Base-by-base conservation (phyloP, 257 asterid species). In the Mentha longifolia region DNA sequence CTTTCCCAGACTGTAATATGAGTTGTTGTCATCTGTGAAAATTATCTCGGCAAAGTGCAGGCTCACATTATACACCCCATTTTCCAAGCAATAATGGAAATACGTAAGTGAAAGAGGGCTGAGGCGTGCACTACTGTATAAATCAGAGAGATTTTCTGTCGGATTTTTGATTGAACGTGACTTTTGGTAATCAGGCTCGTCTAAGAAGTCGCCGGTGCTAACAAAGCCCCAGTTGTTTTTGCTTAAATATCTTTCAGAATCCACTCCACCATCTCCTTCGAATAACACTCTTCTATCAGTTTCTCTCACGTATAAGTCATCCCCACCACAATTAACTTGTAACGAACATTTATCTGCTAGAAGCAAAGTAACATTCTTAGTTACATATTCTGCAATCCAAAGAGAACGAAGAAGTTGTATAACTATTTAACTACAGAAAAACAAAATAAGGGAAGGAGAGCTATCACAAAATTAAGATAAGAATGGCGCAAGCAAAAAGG, bases 141-240 rank as follows among this genome's bases (percentile, higher is more conserved):
- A 61, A n/a, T 81, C 92, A 15, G 96, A 73, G 61, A 87, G 80
- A 65, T 81, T 74, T 61, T 75, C 3, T 5, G 83, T 74, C 12
- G 79, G 28, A 50, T 70, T 59, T 58, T 49, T 81, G 76, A 79
- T 58, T 33, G 72, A 60, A 72, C 96, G 88, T 13, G 87, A 80
- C 72, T 84, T 80, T 70, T 85, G 92, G 77, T 78, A 75, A 54
- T 45, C 74, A 54, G 77, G 70, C 73, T 84, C 96, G 61, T 92
- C 96, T 87, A 92, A 71, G 85, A 92, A 92, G 83, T 90, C 96
- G 9, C 98, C 95, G 3, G 92, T 84, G 82, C 98, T 92, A 61
- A 88, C 85, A 79, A 88, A 88, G 63, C 97, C 97, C 97, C 98
- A 92, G 77, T 66, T 58, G 45, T 67, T 87, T 51, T 42, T 49